Conservation (phyloP, 306 rosid species). For the Boehmeria nivea region DNA sequence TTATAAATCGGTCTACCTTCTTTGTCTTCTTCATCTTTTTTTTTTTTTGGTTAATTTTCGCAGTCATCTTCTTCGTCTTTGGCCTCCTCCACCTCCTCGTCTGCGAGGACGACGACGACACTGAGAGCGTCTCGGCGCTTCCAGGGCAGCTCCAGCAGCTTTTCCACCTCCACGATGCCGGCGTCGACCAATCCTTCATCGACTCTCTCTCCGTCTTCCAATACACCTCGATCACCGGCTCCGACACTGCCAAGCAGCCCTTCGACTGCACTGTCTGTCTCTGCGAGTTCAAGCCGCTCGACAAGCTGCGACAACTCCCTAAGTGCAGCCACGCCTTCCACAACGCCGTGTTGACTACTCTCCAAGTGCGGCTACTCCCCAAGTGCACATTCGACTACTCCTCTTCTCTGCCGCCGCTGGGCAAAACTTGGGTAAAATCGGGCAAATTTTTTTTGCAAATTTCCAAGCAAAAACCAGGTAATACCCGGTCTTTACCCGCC, state of each 20-base stretch:
- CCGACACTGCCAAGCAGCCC: slow-evolving; percentile 71
- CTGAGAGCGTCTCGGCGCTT: slow-evolving; percentile 63
- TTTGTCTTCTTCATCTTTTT: too few species aligned
- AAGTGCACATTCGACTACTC: too few species aligned
- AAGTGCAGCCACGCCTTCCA: slow-evolving; percentile 97
- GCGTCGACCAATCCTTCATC: slow-evolving; percentile 90
- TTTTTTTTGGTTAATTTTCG: too few species aligned
- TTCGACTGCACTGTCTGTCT: slow-evolving; percentile 95
- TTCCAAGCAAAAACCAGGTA: too few species aligned
- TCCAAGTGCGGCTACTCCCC: too few species aligned
- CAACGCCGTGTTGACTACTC: too few species aligned
- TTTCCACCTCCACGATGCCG: slow-evolving; percentile 90
- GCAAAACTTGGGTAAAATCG: too few species aligned
- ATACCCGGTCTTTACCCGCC: too few species aligned
- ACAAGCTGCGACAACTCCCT: slow-evolving; percentile 82
- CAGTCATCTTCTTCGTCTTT: slow-evolving; percentile 82
- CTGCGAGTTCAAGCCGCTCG: slow-evolving; percentile 82
- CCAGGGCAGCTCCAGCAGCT: slow-evolving; percentile 96
- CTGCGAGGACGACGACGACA: slow-evolving; percentile 51
- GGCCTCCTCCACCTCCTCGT: slow-evolving; percentile 89
- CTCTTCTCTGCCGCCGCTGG: too few species aligned
- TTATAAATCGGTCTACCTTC: too few species aligned
- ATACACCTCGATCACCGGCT: slow-evolving; percentile 74
- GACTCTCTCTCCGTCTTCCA: slow-evolving; percentile 79
- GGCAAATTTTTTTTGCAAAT: too few species aligned